phyloP scores from a whole-genome alignment of 768 basidiomycete species.

The Coprinopsis marcescibilis region DNA sequence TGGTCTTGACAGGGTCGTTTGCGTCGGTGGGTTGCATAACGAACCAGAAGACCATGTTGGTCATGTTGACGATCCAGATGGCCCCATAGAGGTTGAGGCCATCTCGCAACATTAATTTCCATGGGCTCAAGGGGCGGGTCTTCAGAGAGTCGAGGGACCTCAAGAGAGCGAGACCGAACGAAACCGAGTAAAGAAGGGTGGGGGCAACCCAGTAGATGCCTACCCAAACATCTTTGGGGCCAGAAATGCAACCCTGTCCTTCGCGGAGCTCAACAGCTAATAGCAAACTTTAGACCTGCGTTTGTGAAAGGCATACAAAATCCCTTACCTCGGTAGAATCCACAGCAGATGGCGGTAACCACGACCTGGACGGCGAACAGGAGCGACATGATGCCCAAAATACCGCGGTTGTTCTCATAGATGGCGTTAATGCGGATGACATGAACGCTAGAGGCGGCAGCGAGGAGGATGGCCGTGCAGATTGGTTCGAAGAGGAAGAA shows the following conservation, averaged over 20 bases:
- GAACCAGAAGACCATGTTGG: conserved; percentile 86
- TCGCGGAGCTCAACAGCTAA: conserved; percentile 62
- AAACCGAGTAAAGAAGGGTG: conserved; percentile 63
- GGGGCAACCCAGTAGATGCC: conserved; percentile 82
- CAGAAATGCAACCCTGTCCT: conserved; percentile 84
- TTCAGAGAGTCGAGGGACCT: conserved; percentile 56
- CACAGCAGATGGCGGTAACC: conserved; percentile 68
- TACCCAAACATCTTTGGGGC: conserved; percentile 75
- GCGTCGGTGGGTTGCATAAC: conserved; percentile 60
- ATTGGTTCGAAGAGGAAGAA: conserved; percentile 88
- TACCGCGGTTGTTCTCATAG: conserved; percentile 54
- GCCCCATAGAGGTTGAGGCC: conserved; percentile 82
- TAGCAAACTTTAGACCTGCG: conserved; percentile 3
- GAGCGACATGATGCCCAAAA: conserved; percentile 50
- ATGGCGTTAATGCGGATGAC: conserved; percentile 77
- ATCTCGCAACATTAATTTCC: conserved; percentile 90
- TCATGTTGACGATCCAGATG: conserved; percentile 74
- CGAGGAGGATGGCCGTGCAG: conserved; percentile 74
- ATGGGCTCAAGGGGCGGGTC: conserved; percentile 53
- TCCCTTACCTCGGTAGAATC: conserved; percentile 66
- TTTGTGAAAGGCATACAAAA: conserved; percentile 3
- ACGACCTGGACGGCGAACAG: conserved; percentile 66
- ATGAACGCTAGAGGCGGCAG: conserved; percentile 65
- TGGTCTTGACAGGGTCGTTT: conserved; percentile 70
- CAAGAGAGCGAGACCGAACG: conserved; percentile 55